Evolutionary conservation across 768 basidiomycete genomes (phyloP).

Genomic region (Tubosaeta brunneosetosa): DNA sequence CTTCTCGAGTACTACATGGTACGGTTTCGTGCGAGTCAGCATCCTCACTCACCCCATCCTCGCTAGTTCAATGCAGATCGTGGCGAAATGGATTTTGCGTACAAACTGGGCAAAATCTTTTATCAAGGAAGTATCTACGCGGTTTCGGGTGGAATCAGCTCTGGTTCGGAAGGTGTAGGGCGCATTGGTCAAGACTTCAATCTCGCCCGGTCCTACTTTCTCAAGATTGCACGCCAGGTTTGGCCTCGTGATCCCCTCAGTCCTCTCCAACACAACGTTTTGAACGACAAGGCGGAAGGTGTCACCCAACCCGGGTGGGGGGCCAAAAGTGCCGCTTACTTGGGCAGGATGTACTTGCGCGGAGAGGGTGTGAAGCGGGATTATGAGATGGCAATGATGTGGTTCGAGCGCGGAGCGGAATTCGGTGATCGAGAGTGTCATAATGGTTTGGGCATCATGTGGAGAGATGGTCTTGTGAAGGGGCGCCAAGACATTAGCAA

Average conservation of each 20-base stretch:
- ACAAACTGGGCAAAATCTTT: conserved; percentile 90
- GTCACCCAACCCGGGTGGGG: conserved; percentile 56
- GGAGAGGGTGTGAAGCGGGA: conserved; percentile 89
- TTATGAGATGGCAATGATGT: conserved; percentile 73
- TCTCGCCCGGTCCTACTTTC: conserved; percentile 79
- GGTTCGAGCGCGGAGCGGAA: conserved; percentile 86
- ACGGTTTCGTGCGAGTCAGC: conserved; percentile 13
- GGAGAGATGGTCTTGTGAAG: conserved; percentile 79
- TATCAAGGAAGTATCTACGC: conserved; percentile 94
- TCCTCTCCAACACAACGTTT: conserved; percentile 41
- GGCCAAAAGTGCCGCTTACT: conserved; percentile 76
- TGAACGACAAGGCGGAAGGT: conserved; percentile 46
- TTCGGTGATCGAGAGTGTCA: conserved; percentile 83
- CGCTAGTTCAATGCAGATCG: conserved; percentile 90
- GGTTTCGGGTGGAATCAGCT: conserved; percentile 70
- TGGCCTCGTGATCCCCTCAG: conserved; percentile 82
- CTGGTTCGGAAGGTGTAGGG: conserved; percentile 90
- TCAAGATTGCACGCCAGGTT: conserved; percentile 71
- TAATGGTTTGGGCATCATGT: conserved; percentile 89
- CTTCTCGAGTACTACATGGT: conserved; percentile 90
- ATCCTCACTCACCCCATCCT: background rate
- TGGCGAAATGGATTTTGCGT: conserved; percentile 84
- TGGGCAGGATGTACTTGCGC: conserved; percentile 91
- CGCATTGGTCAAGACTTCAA: conserved; percentile 76
- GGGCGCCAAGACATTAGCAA: conserved; percentile 63